Percentiles rank a stretch among this genome's conserved stretches.
phyloP scores from a whole-genome alignment of 805 yeast species.

The Candida stauntonica region DNA sequence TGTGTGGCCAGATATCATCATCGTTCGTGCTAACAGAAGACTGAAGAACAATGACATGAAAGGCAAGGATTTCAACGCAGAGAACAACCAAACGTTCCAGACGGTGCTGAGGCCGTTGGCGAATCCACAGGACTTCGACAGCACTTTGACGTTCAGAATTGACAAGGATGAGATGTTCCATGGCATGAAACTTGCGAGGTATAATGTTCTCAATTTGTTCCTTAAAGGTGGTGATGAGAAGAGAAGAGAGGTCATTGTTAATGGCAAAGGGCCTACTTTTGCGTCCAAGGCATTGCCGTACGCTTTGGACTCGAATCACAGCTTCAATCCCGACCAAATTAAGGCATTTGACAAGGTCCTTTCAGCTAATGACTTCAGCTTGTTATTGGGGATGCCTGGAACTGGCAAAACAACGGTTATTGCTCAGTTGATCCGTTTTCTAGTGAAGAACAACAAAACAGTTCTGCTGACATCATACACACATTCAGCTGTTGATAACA shows the following conservation, averaged over 20 bases:
- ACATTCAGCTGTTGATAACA: constrained; percentile 94
- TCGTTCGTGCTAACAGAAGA: constrained; percentile 50
- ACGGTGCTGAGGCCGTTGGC: constrained; percentile 37
- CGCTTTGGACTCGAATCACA: constrained; percentile 9
- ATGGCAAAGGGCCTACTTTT: constrained; percentile 29
- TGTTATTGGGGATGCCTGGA: constrained; percentile 96
- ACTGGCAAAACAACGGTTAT: constrained; percentile 94
- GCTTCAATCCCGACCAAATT: constrained; percentile 68
- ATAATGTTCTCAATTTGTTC: constrained; percentile 68
- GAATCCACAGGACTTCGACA: constrained; percentile 8
- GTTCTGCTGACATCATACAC: constrained; percentile 84
- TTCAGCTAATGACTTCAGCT: constrained; percentile 65
- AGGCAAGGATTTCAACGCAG: constrained; percentile 37
- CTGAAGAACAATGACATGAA: constrained; percentile 35
- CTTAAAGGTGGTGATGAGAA: constrained; percentile 36
- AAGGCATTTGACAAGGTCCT: constrained; percentile 64
- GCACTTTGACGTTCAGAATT: constrained; percentile 45
- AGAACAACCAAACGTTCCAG: constrained; percentile 45
- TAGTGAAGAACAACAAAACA: constrained; percentile 58
- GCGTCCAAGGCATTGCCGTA: constrained; percentile 22
- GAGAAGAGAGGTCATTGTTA: constrained; percentile 33
- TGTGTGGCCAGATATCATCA: constrained; percentile 40
- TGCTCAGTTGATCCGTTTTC: constrained; percentile 59
- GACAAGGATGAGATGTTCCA: constrained; percentile 77
- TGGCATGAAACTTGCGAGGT: constrained; percentile 73